Percentiles rank a stretch among this genome's conserved stretches.
These are phyloP conservation scores for Nakazawaea ishiwadae DNA, from an alignment of 805 yeast genomes.

Conservation along the genomic window DNA sequence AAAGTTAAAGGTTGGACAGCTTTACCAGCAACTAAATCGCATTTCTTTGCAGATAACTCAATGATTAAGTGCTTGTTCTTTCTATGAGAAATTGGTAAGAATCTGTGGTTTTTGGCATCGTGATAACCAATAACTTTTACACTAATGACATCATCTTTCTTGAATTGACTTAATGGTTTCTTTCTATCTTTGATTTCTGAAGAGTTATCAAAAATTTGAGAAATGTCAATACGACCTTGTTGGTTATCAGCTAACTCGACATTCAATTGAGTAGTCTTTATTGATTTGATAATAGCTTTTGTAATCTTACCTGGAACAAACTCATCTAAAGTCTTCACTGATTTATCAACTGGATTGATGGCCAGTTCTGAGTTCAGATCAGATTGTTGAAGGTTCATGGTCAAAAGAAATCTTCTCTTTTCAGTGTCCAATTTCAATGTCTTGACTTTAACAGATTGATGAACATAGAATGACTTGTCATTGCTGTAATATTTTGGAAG, in stretches of 20 bases:
- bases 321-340: constrained; percentile 45
- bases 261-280: constrained; percentile 70
- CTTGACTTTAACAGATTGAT: constrained; percentile 69
- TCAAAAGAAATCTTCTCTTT: constrained; percentile 64
- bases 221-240: constrained; percentile 74
- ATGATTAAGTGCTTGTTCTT: constrained; percentile 50
- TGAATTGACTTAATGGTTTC: constrained; percentile 56
- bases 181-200: constrained; percentile 51
- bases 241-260: constrained; percentile 72
- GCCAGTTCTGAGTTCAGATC: constrained; percentile 25
- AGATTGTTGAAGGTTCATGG: constrained; percentile 39
- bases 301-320: constrained; percentile 57
- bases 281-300: constrained; percentile 52
- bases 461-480: constrained; percentile 48
- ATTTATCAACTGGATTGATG: constrained; percentile 56
- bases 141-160: constrained; percentile 50
- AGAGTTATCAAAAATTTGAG: constrained; percentile 56
- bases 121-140: constrained; percentile 75
- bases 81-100: constrained; percentile 60
- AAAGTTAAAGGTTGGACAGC: constrained; percentile 27
- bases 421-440: constrained; percentile 67
- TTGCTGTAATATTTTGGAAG: constrained; percentile 60
- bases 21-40: constrained; percentile 27
- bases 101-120: constrained; percentile 64
- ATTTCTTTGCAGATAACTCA: constrained; percentile 57